These are phyloP conservation scores for Corylus avellana DNA, from an alignment of 306 rosid genomes.

Conservation along the genomic window DNA sequence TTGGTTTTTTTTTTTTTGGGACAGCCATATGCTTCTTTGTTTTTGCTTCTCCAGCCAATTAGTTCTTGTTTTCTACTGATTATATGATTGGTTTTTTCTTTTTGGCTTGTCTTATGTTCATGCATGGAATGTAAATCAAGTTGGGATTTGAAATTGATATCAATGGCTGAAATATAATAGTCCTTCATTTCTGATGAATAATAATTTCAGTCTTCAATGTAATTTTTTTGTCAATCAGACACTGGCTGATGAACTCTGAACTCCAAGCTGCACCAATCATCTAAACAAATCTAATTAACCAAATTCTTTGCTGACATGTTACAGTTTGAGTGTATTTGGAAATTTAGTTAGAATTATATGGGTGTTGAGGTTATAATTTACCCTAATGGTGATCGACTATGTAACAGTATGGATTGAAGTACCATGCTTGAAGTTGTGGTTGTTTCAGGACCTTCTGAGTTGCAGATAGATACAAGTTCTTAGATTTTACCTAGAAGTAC, in stretches of 20 bases:
- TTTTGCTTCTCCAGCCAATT: neutral
- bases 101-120: neutral
- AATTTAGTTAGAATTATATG: neutral
- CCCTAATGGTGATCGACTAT: neutral
- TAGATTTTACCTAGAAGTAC: neutral
- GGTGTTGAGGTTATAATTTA: neutral
- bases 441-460: neutral
- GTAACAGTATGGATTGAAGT: neutral
- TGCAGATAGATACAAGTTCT: neutral
- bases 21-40: no score
- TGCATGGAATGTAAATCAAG: neutral
- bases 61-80: neutral
- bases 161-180: neutral
- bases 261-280: neutral
- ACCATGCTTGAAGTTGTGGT: conserved; percentile 1
- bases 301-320: neutral
- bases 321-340: neutral
- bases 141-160: neutral
- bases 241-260: neutral
- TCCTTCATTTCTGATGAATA: neutral
- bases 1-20: neutral
- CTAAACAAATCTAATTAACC: neutral
- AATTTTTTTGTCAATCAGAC: neutral
- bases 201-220: neutral
- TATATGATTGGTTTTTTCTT: neutral